A percentile compares a stretch with the other conserved stretches of the same genome.
Conservation (phyloP, 129 eudicot species). For the Scalesia atractyloides region DNA sequence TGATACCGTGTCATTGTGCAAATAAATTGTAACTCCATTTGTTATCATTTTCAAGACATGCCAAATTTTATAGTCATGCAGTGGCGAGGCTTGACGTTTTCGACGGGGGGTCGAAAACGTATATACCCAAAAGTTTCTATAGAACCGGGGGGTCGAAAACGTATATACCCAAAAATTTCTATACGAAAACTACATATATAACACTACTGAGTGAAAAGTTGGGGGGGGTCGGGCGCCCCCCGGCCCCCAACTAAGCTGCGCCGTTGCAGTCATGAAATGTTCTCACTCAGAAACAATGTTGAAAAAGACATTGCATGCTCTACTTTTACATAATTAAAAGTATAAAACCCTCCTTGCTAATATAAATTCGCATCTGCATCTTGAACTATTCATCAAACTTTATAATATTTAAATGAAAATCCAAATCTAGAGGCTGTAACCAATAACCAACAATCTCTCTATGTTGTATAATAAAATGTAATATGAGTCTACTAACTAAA, state of each 20-base stretch:
- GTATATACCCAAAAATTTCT: too few species aligned
- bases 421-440: not conserved
- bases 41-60: not conserved
- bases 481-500: too few species aligned
- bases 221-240: too few species aligned
- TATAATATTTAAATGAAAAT: not conserved
- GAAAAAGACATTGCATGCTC: not conserved
- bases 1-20: not conserved
- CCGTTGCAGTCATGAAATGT: not conserved
- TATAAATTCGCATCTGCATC: not conserved
- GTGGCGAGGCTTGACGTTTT: too few species aligned
- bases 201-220: too few species aligned
- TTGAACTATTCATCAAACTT: not conserved
- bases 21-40: not conserved
- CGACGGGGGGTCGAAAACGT: too few species aligned
- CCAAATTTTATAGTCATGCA: too few species aligned
- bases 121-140: too few species aligned
- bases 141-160: too few species aligned
- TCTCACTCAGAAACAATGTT: not conserved
- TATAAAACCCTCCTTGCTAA: not conserved
- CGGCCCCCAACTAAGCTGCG: too few species aligned
- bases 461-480: too few species aligned
- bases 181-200: too few species aligned
- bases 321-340: not conserved
- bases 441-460: not conserved